Base-by-base conservation (phyloP, 805 yeast genomes). In the Yamadazyma laniorum region DNA sequence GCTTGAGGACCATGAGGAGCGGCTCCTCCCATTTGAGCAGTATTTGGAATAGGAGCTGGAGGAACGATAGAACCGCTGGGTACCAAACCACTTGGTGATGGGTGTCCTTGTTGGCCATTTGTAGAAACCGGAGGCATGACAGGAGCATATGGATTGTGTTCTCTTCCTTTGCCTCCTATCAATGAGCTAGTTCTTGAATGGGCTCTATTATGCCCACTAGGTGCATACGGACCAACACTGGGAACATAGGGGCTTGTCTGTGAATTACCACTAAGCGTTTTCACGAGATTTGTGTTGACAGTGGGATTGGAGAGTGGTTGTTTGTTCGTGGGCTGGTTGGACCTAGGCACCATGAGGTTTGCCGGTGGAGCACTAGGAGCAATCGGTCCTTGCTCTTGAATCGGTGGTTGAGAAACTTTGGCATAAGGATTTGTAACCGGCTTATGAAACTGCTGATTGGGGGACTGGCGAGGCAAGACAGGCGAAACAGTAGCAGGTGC, bases 221-320 rank as follows among this genome's bases (percentile, higher is more conserved):
- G 74, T 6, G 67, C 73, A 40, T 68, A 68, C 3, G 72, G 74
- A 6, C 74, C 74, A 8, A 69, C 55, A 32, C 59, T 56, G 1
- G 74, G 74, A 8, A 68, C 67, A 44, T 68, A 68, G 2, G 73
- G 72, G 39, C 71, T 65, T 21, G 22, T 55, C 45, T 18, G 63
- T 47, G 47, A 40, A 29, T 49, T 46, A 19, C 50, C 40, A 6
- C 56, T 56, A 15, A 47, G 40, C 5, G 37, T 34, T 34, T 52
- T 48, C 8, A 55, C 39, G 6, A 60, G 49, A 35, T 52, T 54
- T 2, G 65, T 59, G 37, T 61, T 61, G 34, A 47, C n/a, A 6
- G 22, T 28, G 21, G 51, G 51, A 18, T 32, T 34, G 29, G 47
- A 29, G 8, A 13, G 25, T 13, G 35, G 19, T 9, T 6, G 35